Conservation (phyloP, 257 asterid genomes). For the Solanum chilense region DNA sequence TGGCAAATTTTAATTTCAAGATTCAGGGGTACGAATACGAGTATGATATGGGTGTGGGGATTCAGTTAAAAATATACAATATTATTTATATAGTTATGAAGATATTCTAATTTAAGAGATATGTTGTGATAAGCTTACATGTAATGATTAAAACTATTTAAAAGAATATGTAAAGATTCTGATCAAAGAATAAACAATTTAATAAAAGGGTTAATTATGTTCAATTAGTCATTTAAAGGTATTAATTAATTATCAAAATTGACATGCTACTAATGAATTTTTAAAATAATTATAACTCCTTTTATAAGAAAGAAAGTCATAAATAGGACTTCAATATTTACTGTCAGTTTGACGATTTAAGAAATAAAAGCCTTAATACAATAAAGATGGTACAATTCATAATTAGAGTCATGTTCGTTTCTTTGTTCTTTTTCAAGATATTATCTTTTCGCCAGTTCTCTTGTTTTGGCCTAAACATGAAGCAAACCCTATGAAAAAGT, state of each 20-base stretch:
- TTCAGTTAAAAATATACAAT: no score
- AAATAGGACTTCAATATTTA: background rate
- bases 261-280: background rate
- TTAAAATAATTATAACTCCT: background rate
- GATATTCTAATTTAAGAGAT: background rate
- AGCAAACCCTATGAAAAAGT: background rate
- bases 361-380: background rate
- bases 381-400: background rate
- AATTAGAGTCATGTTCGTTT: background rate
- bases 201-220: background rate
- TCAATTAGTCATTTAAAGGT: background rate
- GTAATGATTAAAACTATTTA: background rate
- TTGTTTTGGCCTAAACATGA: background rate
- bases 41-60: background rate
- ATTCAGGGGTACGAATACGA: background rate
- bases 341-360: background rate
- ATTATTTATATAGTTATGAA: background rate
- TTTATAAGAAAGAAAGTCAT: background rate
- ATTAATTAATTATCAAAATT: background rate
- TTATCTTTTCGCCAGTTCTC: background rate
- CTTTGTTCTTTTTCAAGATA: background rate
- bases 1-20: background rate
- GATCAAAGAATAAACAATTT: background rate
- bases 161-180: background rate
- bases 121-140: background rate